Evolutionary conservation across 108 stramenopile species (phyloP).

Genomic region (Cyclotella atomus): DNA sequence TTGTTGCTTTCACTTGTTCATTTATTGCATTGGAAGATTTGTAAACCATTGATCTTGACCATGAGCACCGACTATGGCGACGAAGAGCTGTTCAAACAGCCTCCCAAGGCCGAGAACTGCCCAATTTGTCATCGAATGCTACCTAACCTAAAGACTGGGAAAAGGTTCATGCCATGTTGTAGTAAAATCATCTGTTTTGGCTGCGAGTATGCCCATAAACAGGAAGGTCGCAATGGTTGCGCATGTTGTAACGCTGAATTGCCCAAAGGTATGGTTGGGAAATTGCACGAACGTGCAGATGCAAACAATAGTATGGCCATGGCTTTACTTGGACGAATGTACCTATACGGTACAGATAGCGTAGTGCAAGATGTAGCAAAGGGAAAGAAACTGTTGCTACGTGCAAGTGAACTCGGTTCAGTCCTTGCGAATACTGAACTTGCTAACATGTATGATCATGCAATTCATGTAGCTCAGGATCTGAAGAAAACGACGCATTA

Average conservation of each 20-base stretch:
- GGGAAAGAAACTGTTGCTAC: neutral
- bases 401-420: neutral
- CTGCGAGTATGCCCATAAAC: too few relatives aligned
- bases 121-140: neutral
- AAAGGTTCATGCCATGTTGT: neutral
- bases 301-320: neutral
- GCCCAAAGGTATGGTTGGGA: neutral
- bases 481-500: neutral
- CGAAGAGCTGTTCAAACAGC: neutral
- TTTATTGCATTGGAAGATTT: too few relatives aligned
- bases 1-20: too few relatives aligned
- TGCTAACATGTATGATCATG: neutral
- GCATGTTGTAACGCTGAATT: neutral
- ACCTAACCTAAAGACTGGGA: neutral
- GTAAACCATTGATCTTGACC: too few relatives aligned
- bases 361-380: neutral
- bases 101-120: neutral
- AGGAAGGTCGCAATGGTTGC: neutral
- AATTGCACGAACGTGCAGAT: neutral
- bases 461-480: neutral
- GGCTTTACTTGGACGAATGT: neutral
- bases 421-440: neutral
- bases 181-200: neutral
- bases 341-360: neutral
- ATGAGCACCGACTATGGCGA: neutral